Conservation (phyloP, 176 grass and related monocot genomes). For the Oryza meridionalis region DNA sequence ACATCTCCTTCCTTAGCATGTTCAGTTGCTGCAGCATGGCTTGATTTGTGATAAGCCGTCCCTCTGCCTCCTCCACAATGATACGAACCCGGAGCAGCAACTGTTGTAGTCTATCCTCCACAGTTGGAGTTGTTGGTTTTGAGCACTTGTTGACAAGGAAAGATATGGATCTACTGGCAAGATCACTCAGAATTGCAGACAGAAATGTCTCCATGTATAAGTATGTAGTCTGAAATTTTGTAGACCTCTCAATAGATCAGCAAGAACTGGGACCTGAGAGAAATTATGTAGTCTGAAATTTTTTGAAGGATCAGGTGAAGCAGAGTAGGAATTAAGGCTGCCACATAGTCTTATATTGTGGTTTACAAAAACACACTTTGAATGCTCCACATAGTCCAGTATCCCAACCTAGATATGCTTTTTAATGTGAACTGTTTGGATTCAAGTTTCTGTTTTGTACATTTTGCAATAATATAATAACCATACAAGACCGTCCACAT, state of each 20-base stretch:
- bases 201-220: not conserved
- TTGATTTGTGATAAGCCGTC: constrained; percentile 3
- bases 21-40: constrained; percentile 3
- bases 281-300: not conserved
- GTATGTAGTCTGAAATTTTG: not conserved
- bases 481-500: no score
- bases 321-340: not conserved
- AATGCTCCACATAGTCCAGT: no score
- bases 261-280: not conserved
- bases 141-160: not conserved
- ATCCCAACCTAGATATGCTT: no score
- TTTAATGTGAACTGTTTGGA: no score
- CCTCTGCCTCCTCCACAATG: constrained; percentile 21
- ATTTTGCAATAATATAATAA: no score
- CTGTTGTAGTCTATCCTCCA: not conserved
- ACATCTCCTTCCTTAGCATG: not conserved
- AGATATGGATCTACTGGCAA: constrained; percentile 11
- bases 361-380: no score
- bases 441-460: no score
- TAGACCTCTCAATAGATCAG: not conserved
- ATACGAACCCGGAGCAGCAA: not conserved
- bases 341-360: not conserved
- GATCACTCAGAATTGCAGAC: not conserved
- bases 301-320: not conserved
- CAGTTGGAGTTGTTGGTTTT: not conserved